These are phyloP conservation scores for Cicer judaicum DNA, from an alignment of 306 rosid genomes.

Conservation along the genomic window DNA sequence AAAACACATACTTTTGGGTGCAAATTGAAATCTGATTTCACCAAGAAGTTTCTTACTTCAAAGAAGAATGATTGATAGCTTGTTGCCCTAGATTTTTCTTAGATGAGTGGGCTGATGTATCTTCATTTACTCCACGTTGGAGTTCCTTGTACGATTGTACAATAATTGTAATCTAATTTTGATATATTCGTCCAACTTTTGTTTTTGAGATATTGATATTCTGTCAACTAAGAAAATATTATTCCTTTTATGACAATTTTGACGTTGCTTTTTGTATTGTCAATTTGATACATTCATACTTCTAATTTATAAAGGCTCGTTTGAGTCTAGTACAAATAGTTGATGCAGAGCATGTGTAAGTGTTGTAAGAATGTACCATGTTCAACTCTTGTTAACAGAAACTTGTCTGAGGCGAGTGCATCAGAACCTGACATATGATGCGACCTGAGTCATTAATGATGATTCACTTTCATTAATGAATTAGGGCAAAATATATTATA, in stretches of 20 bases:
- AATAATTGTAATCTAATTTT: slow-evolving; percentile 36
- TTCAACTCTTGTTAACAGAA: too few relatives aligned
- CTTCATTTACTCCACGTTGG: slow-evolving; percentile 15
- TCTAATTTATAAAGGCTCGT: too few relatives aligned
- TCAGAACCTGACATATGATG: too few relatives aligned
- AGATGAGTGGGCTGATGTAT: slow-evolving; percentile 39
- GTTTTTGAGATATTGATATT: too few relatives aligned
- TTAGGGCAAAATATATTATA: too few relatives aligned
- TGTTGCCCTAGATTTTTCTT: slow-evolving; percentile 33
- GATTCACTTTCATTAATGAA: too few relatives aligned
- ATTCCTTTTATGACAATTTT: neutral
- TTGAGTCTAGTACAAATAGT: too few relatives aligned
- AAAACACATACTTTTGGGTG: slow-evolving; percentile 54
- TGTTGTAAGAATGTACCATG: too few relatives aligned
- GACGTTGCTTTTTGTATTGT: neutral
- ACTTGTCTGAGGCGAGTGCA: too few relatives aligned
- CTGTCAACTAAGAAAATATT: neutral
- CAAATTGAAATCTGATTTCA: slow-evolving; percentile 65
- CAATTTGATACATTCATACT: too few relatives aligned
- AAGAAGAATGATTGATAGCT: slow-evolving; percentile 61
- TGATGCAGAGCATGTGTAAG: too few relatives aligned
- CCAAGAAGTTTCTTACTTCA: slow-evolving; percentile 54
- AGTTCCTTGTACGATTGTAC: slow-evolving; percentile 42
- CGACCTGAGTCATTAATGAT: too few relatives aligned
- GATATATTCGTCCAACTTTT: neutral